Base-by-base conservation (phyloP, 345 rosid species). In the Eucalyptus cloeziana region DNA sequence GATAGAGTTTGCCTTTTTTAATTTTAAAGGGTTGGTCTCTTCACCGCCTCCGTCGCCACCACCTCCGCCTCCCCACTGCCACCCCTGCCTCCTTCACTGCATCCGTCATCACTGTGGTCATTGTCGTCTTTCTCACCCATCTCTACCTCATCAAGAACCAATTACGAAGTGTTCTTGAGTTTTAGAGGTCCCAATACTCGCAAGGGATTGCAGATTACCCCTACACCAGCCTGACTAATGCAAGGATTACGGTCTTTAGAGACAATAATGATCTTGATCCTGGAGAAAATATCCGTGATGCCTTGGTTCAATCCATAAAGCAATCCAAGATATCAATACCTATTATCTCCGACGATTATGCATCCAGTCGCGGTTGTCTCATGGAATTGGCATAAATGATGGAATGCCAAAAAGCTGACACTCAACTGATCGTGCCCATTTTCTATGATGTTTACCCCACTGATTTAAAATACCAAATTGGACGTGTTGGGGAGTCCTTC, bases 71-170 rank as follows among this genome's bases (percentile, higher is more conserved):
- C 47, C 47, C 47, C 47, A 45, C 47, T 11, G 11, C 47, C 47
- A 21, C 24, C n/a, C 5, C 64, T 4, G 64, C 64, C 64, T 4
- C 30, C 13, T 12, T 4, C 13, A 4, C 3, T 3, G 9, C n/a
- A 13, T 3, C 64, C 3, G 13, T 11, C 30, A 1, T 25, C 64
- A 58, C 3, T 5, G 3, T 13, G 1, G 19, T 16, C 56, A 7
- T 51, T 22, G 21, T 16, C 47, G 47, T 45, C 17, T 51, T 17
- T 51, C 5, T 11, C n/a, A 54, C 12, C 14, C 64, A 12, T 11
- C 64, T 25, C 64, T 8, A 54, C 64, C 64, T 58, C 64, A 25
- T 25, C 64, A 24, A 58, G 64, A 58, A 25, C 14, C 31, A 60
- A 60, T 60, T 60, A 60, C 4, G 16, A 60, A 11, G 31, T 60